Conservation (phyloP, 805 yeast genomes). For the Phaffomyces antillensis region DNA sequence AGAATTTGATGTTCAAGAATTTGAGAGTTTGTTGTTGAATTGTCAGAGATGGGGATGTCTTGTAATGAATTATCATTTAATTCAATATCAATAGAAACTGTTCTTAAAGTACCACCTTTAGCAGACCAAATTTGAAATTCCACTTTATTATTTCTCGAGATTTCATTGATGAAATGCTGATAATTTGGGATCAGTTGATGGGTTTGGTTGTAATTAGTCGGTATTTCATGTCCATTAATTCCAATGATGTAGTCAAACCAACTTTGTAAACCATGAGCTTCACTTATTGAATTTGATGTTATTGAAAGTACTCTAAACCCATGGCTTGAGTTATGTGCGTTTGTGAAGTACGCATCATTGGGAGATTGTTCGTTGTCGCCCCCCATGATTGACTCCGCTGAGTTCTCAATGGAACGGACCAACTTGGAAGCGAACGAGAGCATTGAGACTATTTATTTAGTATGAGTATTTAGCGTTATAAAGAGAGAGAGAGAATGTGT, state of each 20-base stretch:
- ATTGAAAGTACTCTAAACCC: slow-evolving; percentile 59
- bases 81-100: slow-evolving; percentile 29
- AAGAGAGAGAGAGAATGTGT: too few relatives aligned
- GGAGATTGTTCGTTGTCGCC: slow-evolving; percentile 21
- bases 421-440: slow-evolving; percentile 59
- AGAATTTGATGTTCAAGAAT: slow-evolving; percentile 9
- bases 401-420: slow-evolving; percentile 47
- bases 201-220: slow-evolving; percentile 27
- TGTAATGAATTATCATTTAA: slow-evolving; percentile 19
- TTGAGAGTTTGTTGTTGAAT: too few relatives aligned
- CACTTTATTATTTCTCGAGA: slow-evolving; percentile 35
- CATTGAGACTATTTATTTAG: too few relatives aligned
- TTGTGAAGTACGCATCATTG: slow-evolving; percentile 21
- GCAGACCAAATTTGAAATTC: slow-evolving; percentile 75
- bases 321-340: slow-evolving; percentile 24
- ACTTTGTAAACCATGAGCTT: slow-evolving; percentile 57
- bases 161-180: slow-evolving; percentile 36
- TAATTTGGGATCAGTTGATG: slow-evolving; percentile 35
- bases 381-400: slow-evolving; percentile 24
- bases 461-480: too few relatives aligned
- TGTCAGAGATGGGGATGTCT: slow-evolving; percentile 19
- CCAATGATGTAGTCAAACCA: slow-evolving; percentile 87
- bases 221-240: slow-evolving; percentile 62
- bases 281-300: slow-evolving; percentile 34
- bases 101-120: slow-evolving; percentile 62